Base-by-base conservation (phyloP, 1,284 basidiomycete species). In the Heterobasidion annosum region DNA sequence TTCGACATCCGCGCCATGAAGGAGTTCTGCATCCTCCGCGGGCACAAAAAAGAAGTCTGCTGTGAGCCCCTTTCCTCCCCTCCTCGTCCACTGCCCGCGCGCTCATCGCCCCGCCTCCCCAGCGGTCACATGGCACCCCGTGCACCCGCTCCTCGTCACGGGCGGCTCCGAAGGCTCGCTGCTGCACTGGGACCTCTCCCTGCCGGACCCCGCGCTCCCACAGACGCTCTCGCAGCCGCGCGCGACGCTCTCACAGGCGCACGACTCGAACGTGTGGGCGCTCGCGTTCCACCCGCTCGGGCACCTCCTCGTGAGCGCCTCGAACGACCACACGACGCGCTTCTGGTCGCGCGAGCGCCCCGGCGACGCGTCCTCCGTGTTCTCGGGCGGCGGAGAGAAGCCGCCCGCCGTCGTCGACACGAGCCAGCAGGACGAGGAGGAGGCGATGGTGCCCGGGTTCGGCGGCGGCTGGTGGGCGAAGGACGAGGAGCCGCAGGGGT, bases 1-100 rank as follows among this genome's bases (percentile, higher is more conserved):
- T 99, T 98, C 66, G 97, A 99, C 66, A 96, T 99, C 56, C 85
- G 97, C 9, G 92, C 92, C 32, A 97, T 99, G 91, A 93, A 94
- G 67, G 96, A 99, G 67, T 84, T 93, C 63, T 82, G 88, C 35
- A 76, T 93, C 19, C 81, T 98, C 59, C 91, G 92, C 64, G 96
- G 96, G 0, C 96, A 98, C 75, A 91, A 91, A 64, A 97, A 98
- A 67, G 96, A 98, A 78, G 93, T 98, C 46, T 98, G 95, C 75
- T 95, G 91, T 94, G 73, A 58, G 91, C 79, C 37, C n/a, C n/a
- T 34, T 18, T 35, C 46, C 32, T 40, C 47, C 35, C 42, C n/a
- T 37, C 51, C 33, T 47, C 43, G 46, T 19, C 52, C 35, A 32
- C 57, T n/a, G 15, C 34, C 3, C 18, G 9, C 13, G 8, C 48